Evolutionary conservation across 1,284 basidiomycete species (phyloP).

Genomic region (Ceratobasidium sp.): DNA sequence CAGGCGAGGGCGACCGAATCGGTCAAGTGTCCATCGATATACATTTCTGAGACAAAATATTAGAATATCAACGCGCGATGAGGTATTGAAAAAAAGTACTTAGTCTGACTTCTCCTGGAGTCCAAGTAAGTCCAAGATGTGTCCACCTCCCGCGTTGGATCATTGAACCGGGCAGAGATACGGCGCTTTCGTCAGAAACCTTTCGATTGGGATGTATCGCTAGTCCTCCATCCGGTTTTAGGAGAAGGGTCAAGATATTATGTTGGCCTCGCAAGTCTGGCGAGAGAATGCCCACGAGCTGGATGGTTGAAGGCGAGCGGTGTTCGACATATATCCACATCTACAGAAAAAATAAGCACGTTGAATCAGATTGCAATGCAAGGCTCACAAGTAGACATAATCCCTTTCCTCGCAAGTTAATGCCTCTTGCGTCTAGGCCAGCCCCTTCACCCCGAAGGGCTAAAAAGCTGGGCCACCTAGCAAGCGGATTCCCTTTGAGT

Average conservation of each 20-base stretch:
- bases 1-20: conserved; percentile 58
- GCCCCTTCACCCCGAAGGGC: conserved; percentile 31
- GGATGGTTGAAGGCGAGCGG: conserved; percentile 20
- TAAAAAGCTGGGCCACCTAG: conserved; percentile 41
- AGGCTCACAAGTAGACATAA: conserved; percentile 37
- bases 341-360: conserved; percentile 8
- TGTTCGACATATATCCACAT: conserved; percentile 42
- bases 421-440: conserved; percentile 21
- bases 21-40: conserved; percentile 69
- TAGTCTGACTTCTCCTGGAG: not conserved
- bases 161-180: conserved; percentile 26
- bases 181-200: not conserved
- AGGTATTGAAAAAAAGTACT: conserved; percentile 13
- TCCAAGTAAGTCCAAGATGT: conserved; percentile 26
- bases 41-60: conserved; percentile 59
- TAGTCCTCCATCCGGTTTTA: conserved; percentile 19
- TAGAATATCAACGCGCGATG: conserved; percentile 26
- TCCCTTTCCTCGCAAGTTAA: conserved; percentile 29
- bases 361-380: not conserved
- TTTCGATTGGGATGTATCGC: conserved; percentile 27
- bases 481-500: conserved; percentile 33
- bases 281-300: conserved; percentile 28
- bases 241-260: conserved; percentile 8
- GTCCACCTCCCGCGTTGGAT: conserved; percentile 22
- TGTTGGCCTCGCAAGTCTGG: conserved; percentile 14